Evolutionary conservation across 176 grass and related monocot species (phyloP).

Genomic region (Coix lacrymajobi): DNA sequence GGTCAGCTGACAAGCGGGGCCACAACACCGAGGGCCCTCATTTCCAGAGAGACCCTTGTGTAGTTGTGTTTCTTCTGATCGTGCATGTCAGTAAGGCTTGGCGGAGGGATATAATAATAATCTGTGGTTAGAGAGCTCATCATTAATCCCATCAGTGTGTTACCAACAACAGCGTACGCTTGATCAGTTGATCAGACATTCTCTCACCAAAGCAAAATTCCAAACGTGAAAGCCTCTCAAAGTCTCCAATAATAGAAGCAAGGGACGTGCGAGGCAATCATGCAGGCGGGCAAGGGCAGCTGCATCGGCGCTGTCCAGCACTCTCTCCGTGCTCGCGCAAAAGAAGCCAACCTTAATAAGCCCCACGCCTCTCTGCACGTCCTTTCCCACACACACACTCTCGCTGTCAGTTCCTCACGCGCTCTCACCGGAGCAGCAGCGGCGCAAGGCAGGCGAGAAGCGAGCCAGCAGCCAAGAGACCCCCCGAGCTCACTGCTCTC

Average conservation of each 20-base stretch:
- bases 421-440: not conserved
- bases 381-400: not conserved
- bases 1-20: not conserved
- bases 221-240: not conserved
- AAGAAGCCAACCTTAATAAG: conserved; percentile 24
- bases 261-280: conserved; percentile 22
- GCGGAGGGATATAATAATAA: not conserved
- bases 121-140: not conserved
- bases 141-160: not conserved
- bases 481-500: not conserved
- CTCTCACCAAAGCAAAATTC: not conserved
- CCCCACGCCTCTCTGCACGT: not conserved
- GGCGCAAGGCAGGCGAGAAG: conserved; percentile 18
- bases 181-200: not conserved
- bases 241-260: conserved; percentile 17
- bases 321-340: not conserved
- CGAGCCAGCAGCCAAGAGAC: not conserved
- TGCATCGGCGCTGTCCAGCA: conserved; percentile 20
- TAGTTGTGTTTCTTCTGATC: not conserved
- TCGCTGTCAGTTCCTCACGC: not conserved
- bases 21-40: not conserved
- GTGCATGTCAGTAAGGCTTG: not conserved
- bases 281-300: not conserved
- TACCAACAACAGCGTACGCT: not conserved
- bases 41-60: not conserved